Evolutionary conservation across 164 flowering plant species (phyloP).

Genomic region (Stephania japonica): DNA sequence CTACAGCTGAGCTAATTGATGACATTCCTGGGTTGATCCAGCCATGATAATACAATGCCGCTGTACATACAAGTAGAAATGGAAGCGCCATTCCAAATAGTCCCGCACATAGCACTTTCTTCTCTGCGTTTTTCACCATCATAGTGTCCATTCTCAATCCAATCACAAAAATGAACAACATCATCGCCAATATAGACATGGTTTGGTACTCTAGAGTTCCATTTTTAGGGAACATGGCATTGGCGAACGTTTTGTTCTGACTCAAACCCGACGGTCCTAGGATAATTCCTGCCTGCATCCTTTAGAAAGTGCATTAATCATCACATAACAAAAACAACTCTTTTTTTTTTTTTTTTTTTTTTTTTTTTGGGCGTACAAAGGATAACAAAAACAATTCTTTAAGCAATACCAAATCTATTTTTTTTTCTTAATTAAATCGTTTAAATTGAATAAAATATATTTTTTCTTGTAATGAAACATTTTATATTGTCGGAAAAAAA

Average conservation of each 20-base stretch:
- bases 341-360: too few species aligned
- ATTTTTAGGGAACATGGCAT: neutral
- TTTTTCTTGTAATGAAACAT: too few species aligned
- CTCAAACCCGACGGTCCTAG: neutral
- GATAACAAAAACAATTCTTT: too few species aligned
- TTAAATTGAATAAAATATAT: too few species aligned
- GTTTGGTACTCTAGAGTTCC: neutral
- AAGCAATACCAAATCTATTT: too few species aligned
- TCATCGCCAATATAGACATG: conserved; percentile 1
- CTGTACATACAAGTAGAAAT: neutral
- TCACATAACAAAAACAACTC: too few species aligned
- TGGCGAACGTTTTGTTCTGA: neutral
- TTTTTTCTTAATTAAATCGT: too few species aligned
- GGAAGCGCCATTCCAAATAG: conserved; percentile 5
- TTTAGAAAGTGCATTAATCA: neutral
- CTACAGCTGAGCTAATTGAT: neutral
- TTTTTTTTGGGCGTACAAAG: too few species aligned
- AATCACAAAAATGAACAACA: conserved; percentile 5
- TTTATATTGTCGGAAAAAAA: neutral
- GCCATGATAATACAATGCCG: neutral
- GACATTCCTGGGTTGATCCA: neutral
- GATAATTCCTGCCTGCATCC: neutral
- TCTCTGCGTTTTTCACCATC: conserved; percentile 1
- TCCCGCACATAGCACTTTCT: neutral
- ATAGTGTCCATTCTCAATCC: conserved; percentile 18